Conservation (phyloP, 495 filamentous ascomycete genomes). For the Penicillium waksmanii region DNA sequence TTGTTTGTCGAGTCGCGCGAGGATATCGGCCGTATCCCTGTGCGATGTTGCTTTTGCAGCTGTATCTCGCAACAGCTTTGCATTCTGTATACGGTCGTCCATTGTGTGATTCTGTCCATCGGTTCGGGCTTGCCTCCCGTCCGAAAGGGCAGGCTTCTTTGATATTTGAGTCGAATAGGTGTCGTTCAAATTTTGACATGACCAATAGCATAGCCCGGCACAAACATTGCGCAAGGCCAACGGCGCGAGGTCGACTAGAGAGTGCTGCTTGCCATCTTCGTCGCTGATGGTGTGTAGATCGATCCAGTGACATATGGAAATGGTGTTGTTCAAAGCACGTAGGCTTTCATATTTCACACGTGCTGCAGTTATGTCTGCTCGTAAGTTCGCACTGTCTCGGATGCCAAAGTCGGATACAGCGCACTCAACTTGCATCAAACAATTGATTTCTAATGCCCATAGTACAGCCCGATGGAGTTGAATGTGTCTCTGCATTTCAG, state of each 20-base stretch:
- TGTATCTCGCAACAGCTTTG: slow-evolving; percentile 11
- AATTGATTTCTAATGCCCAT: slow-evolving; percentile 19
- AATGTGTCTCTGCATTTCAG: slow-evolving; percentile 6
- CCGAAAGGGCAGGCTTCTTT: neutral
- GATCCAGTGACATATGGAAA: slow-evolving; percentile 12
- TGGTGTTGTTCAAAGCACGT: slow-evolving; percentile 10
- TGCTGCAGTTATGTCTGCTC: slow-evolving; percentile 1
- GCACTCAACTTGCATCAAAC: slow-evolving; percentile 16
- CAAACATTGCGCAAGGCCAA: slow-evolving; percentile 12
- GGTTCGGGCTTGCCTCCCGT: neutral
- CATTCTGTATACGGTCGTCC: neutral
- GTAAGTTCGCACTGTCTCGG: neutral
- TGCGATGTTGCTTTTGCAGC: slow-evolving; percentile 15
- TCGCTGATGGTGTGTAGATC: slow-evolving; percentile 2
- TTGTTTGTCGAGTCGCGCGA: slow-evolving; percentile 14
- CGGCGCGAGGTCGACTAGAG: slow-evolving; percentile 13
- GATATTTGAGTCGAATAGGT: neutral
- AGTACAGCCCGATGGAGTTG: slow-evolving; percentile 13
- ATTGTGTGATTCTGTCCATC: neutral
- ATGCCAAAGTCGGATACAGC: slow-evolving; percentile 14
- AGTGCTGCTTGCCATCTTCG: slow-evolving; percentile 6
- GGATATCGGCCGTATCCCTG: slow-evolving; percentile 4
- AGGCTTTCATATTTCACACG: slow-evolving; percentile 48
- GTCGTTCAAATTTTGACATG: slow-evolving; percentile 5
- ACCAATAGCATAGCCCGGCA: slow-evolving; percentile 12